Evolutionary conservation across 2,329 filamentous ascomycete species (phyloP).

Genomic region (Hypoxylon sp.): DNA sequence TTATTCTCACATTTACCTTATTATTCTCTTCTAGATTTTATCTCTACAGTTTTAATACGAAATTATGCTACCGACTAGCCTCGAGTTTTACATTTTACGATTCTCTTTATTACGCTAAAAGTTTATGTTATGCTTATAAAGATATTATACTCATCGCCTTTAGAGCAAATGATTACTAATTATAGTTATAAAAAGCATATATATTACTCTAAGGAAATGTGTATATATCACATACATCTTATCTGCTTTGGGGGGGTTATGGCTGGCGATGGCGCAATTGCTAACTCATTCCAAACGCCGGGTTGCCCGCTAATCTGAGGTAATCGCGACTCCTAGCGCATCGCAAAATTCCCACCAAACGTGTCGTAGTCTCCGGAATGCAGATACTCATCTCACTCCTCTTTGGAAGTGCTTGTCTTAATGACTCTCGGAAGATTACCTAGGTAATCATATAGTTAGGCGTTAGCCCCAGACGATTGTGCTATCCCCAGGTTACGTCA

Average conservation of each 20-base stretch:
- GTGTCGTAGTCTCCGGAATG: background rate
- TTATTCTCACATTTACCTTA: too few relatives aligned
- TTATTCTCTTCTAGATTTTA: too few relatives aligned
- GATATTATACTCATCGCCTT: too few relatives aligned
- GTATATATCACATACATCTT: background rate
- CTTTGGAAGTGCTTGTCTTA: background rate
- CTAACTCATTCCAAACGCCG: background rate
- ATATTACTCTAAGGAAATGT: background rate
- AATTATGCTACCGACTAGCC: too few relatives aligned
- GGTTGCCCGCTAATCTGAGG: conserved; percentile 5
- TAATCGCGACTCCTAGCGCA: conserved; percentile 12
- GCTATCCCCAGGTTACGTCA: conserved; percentile 21
- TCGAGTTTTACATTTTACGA: too few relatives aligned
- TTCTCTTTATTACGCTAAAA: too few relatives aligned
- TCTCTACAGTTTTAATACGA: too few relatives aligned
- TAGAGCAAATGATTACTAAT: background rate
- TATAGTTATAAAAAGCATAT: background rate
- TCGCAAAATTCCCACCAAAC: conserved; percentile 6
- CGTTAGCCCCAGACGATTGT: background rate
- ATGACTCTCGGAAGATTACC: background rate
- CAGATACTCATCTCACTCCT: background rate
- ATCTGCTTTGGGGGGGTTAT: background rate
- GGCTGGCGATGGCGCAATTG: background rate
- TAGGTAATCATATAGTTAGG: background rate
- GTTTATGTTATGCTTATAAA: too few relatives aligned